A percentile compares a stretch with the other conserved stretches of the same genome.
These are phyloP conservation scores for Xylaria cubensis DNA, from an alignment of 495 filamentous ascomycete genomes.

Conservation along the genomic window DNA sequence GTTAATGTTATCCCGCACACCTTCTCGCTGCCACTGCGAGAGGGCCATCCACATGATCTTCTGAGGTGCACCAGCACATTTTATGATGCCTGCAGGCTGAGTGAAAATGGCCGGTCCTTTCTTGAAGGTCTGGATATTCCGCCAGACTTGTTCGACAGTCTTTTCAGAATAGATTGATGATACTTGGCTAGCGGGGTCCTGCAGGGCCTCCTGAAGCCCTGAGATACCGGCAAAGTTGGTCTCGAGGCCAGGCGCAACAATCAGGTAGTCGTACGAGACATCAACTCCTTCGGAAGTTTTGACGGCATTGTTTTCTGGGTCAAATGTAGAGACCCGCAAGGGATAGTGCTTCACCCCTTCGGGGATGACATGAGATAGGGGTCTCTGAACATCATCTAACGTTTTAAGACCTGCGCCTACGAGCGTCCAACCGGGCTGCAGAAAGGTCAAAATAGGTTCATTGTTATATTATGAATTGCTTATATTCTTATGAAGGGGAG, in stretches of 20 bases:
- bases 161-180: conserved; percentile 72
- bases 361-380: conserved; percentile 60
- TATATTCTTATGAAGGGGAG: too few species aligned
- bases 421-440: conserved; percentile 71
- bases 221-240: conserved; percentile 63
- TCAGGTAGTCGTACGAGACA: conserved; percentile 67
- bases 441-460: conserved; percentile 11
- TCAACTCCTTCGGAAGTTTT: conserved; percentile 64
- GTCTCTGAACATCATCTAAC: conserved; percentile 59
- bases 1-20: conserved; percentile 66
- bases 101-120: conserved; percentile 72
- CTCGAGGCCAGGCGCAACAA: conserved; percentile 68
- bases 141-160: conserved; percentile 63
- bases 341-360: conserved; percentile 69
- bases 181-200: conserved; percentile 60
- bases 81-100: conserved; percentile 68
- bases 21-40: conserved; percentile 67
- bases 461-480: neutral
- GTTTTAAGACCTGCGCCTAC: conserved; percentile 70
- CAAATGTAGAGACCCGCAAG: conserved; percentile 56
- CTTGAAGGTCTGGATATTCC: conserved; percentile 59
- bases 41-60: conserved; percentile 76
- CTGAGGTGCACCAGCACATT: conserved; percentile 74
- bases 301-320: conserved; percentile 64
- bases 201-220: conserved; percentile 66